Base-by-base conservation (phyloP, 2,329 filamentous ascomycete species). In the Corinectria fuckeliana region DNA sequence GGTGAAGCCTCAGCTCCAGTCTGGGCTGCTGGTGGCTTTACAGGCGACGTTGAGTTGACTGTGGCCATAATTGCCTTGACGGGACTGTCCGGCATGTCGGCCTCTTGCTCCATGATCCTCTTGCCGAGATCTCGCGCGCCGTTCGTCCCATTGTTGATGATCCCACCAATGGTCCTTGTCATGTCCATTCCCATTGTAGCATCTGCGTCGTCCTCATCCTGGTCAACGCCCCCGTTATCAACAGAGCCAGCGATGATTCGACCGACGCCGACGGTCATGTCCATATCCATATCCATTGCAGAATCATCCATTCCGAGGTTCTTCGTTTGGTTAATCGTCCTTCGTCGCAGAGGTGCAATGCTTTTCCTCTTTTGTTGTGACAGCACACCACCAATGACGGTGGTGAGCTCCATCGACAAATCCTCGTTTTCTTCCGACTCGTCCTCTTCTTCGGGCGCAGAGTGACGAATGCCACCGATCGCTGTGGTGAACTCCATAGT, bases 401-500 rank as follows among this genome's bases (percentile, higher is more conserved):
- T 85, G 1, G 89, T 91, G 58, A 93, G 82, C 68, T 93, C 91
- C 89, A 93, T 93, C 0, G 90, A 91, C 81, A 92, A 87, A 42
- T 93, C 90, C 65, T 89, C 87, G 42, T 89, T 84, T 3, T 77
- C 77, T 14, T 77, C 72, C 2, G 75, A 73, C 26, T 77, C 72
- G 23, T 76, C 72, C 2, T 72, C 68, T 23, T 77, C 69, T 23
- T 76, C 70, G 4, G 68, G 61, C 21, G 71, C 60, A 16, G 67
- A 58, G 28, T 74, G 72, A 48, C 77, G 79, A 59, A 96, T 96
- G 4, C 86, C 84, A 5, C 92, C 93, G 42, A 96, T 82, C 2
- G 89, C 90, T 49, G 83, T 89, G 0, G 93, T 96, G 51, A 96
- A 86, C 51, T 96, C 93, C 93, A 97, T 96, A 2, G 75, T 76